phyloP scores from a whole-genome alignment of 2,329 filamentous ascomycete genomes.

The Fonsecaea nubica region DNA sequence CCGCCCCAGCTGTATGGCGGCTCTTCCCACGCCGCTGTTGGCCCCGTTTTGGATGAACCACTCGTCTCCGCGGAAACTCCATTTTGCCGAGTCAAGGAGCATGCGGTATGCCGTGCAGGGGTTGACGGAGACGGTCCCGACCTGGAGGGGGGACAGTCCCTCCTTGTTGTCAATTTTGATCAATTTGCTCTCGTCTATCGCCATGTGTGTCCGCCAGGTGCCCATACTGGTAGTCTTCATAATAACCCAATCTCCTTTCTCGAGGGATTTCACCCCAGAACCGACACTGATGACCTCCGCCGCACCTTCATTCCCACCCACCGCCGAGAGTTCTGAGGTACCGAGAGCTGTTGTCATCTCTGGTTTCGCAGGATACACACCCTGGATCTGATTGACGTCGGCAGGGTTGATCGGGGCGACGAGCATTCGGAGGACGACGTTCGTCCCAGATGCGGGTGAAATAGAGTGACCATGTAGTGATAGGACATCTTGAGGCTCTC shows the following conservation, averaged over 20 bases:
- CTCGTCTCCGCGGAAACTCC: constrained; percentile 70
- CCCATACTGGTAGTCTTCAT: constrained; percentile 83
- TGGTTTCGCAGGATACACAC: constrained; percentile 88
- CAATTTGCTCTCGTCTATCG: constrained; percentile 66
- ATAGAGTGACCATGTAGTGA: constrained; percentile 58
- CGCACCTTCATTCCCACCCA: constrained; percentile 89
- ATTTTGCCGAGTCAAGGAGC: constrained; percentile 75
- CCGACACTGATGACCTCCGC: constrained; percentile 84
- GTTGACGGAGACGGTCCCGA: constrained; percentile 88
- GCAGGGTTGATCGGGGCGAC: constrained; percentile 94
- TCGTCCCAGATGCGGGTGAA: constrained; percentile 61
- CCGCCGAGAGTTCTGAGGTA: constrained; percentile 75
- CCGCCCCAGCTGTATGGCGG: constrained; percentile 84
- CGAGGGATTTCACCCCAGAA: constrained; percentile 64
- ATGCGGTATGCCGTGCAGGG: constrained; percentile 94
- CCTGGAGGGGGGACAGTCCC: constrained; percentile 76
- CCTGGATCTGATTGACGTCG: constrained; percentile 97
- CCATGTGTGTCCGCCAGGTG: constrained; percentile 92
- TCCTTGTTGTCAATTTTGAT: constrained; percentile 73
- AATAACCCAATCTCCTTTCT: constrained; percentile 90
- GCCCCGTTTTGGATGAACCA: constrained; percentile 99
- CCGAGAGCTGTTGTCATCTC: constrained; percentile 77
- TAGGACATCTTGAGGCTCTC: constrained; percentile 57
- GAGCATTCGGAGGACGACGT: constrained; percentile 83
- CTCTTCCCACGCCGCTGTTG: constrained; percentile 89